A percentile compares a stretch with the other conserved stretches of the same genome.
Evolutionary conservation across 139 green algal species (phyloP).

Genomic region (Penium margaritaceum): DNA sequence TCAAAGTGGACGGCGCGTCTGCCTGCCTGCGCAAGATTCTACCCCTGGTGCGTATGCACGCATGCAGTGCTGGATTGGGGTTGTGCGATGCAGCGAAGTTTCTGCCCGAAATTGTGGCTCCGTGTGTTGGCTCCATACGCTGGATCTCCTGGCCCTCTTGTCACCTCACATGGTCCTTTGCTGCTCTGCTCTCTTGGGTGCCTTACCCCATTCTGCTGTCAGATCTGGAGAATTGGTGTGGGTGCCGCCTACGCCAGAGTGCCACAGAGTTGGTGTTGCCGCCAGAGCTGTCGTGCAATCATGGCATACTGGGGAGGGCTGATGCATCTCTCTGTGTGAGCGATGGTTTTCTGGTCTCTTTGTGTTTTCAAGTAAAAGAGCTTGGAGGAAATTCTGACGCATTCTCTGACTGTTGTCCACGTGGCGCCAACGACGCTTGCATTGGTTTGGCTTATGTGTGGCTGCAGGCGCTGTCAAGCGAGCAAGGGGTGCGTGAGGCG

Average conservation of each 20-base stretch:
- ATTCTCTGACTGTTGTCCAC: background rate
- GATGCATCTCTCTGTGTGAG: too few species aligned
- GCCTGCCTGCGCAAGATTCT: conserved; percentile 57
- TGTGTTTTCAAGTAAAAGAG: background rate
- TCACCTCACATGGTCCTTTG: background rate
- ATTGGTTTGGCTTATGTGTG: too few species aligned
- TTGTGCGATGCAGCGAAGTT: background rate
- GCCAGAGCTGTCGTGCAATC: too few species aligned
- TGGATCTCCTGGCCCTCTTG: background rate
- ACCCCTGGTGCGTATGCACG: conserved; percentile 44
- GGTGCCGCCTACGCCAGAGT: too few species aligned
- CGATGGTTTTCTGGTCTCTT: background rate
- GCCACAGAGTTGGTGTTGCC: too few species aligned
- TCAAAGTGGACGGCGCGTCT: conserved; percentile 52
- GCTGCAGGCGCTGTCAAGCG: conserved; percentile 75
- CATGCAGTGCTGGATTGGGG: background rate
- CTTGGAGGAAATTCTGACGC: background rate
- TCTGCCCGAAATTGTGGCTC: background rate
- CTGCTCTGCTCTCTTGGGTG: background rate
- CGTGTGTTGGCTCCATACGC: background rate
- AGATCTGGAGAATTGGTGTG: too few species aligned
- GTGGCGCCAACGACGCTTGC: background rate
- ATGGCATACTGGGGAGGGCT: too few species aligned
- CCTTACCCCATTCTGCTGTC: background rate
- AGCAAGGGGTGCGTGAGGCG: conserved; percentile 61